Base-by-base conservation (phyloP, 108 stramenopile species). In the Fragilariopsis cylindrus region DNA sequence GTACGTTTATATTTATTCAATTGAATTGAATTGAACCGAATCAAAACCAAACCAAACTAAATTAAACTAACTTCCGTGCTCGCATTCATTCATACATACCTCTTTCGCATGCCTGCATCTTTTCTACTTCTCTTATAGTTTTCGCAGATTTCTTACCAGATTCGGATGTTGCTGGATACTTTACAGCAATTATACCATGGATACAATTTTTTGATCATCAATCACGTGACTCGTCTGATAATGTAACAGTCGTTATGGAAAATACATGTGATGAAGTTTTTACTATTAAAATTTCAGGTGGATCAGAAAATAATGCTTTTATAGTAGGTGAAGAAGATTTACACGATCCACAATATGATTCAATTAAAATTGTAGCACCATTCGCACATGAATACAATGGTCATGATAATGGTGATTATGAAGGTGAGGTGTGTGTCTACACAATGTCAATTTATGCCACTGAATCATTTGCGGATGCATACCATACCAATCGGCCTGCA, bases 361-460 rank as follows among this genome's bases (percentile, higher is more conserved):
- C 16, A 12, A 60, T 73, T 43, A 47, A 42, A 40, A 43, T n/a
- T 6, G 48, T 49, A 45, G 43, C 16, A 19, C 48, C 60, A 12
- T 75, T 75, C 53, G 69, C 74, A 43, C 44, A 48, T 5, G 62
- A 21, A 4, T 63, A 63, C 62, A 63, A 63, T n/a, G n/a, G 43
- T 45, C 39, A 60, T 11, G 57, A 57, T 7, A 16, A 6, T 41
- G 60, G 43, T 9, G 62, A 63, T 45, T 11, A 63, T 44, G 8
- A 9, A 4, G 62, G 40, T 9, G 50, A 52, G 3, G 46, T 63
- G 12, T 63, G 62, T 18, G n/a, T 57, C 30, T 70, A 62, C 48
- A 72, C 71, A 5, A 63, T 72, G 49, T 52, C 53, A 8, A 57
- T 79, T 5, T 79, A 73, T 53, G 72, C 78, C 0, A 57, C 78